Evolutionary conservation across 371 early-diverging fungal genomes (phyloP), one percentile per base, ranked within the genome.

Genomic region (Coemansia sp.): DNA sequence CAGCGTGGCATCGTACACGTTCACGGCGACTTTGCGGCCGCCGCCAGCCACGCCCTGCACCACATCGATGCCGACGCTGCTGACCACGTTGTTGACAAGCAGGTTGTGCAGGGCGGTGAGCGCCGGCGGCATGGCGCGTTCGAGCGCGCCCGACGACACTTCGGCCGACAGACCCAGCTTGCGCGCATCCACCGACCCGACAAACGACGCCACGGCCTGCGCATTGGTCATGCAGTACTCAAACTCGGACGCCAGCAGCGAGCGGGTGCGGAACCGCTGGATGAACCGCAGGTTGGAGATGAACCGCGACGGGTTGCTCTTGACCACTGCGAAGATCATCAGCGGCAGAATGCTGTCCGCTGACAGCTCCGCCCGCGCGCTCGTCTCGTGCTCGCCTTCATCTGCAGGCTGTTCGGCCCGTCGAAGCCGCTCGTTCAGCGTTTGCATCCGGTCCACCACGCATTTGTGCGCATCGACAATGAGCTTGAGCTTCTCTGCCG

Each of bases 301-400:
- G 13, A 89, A 82, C 53, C 84, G 81, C 13, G 85, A 81, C 4
- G 89, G 89, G 50, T 87, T 89, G 53, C 84, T 81, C 55, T 83
- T 83, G 9, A 87, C 86, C 47, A 89, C 82, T 3, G 87, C 83
- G 49, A 83, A 87, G 31, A 89, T 89, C 32, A 89, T 68, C 26
- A 89, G 63, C 1, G 89, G 88, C 51, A 89, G 59, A 30, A 89
- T 72, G 16, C 86, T 80, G 57, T 89, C 89, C 2, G 89, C 87
- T 7, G 76, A 57, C 10, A 77, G 43, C 32, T 50, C 41, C 14
- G 41, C 16, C 47, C 5, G 16, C 32, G 14, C 11, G 26, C 26
- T 26, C 26, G 26, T 26, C 26, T 26, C 26, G 26, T 26, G 26
- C 34, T n/a, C 8, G 13, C 5, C 14, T n/a, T 50, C 14, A 8